Evolutionary conservation across 345 rosid species (phyloP).

Genomic region (Pseudoturritis turrita): DNA sequence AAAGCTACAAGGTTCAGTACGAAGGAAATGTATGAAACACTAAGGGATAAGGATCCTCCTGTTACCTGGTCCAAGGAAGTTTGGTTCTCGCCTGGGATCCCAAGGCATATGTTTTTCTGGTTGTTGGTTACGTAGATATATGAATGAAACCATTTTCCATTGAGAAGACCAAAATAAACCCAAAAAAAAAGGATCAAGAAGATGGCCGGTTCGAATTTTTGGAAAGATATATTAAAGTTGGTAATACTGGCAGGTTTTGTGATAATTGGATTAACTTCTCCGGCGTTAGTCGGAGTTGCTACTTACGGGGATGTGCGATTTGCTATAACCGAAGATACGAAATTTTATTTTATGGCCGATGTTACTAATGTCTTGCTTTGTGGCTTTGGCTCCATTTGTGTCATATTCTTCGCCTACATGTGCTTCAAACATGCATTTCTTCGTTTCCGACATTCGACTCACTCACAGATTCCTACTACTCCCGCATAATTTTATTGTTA

Average conservation of each 20-base stretch:
- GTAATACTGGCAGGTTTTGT: not conserved
- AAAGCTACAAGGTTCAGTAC: too few relatives aligned
- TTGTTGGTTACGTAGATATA: not conserved
- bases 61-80: too few relatives aligned
- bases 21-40: too few relatives aligned
- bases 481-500: not conserved
- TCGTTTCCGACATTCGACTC: not conserved
- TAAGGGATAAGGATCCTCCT: too few relatives aligned
- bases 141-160: not conserved
- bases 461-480: not conserved
- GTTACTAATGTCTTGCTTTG: not conserved
- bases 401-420: not conserved
- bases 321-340: not conserved
- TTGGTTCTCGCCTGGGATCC: too few relatives aligned
- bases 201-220: not conserved
- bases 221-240: slow-evolving; percentile 7
- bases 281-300: not conserved
- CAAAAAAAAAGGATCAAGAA: not conserved
- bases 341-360: not conserved
- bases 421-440: not conserved
- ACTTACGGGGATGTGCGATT: not conserved
- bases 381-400: not conserved
- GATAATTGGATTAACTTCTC: not conserved
- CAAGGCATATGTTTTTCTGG: too few relatives aligned
- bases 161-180: not conserved